A percentile compares a stretch with the other conserved stretches of the same genome.
phyloP scores from a whole-genome alignment of 306 rosid species.

The Vicia villosa region DNA sequence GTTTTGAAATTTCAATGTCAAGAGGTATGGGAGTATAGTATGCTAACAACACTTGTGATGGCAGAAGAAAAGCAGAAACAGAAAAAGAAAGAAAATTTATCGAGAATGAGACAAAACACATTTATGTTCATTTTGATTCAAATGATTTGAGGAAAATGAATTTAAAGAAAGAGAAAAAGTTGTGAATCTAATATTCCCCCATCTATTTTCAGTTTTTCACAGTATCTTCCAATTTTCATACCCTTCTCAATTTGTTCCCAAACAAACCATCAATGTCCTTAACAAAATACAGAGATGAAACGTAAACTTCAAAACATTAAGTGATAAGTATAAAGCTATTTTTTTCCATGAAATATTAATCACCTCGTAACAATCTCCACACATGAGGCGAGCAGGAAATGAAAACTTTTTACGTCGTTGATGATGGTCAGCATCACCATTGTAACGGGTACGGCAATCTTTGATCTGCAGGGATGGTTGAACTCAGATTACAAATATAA shows the following conservation, averaged over 20 bases:
- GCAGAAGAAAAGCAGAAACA: background rate
- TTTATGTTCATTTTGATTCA: background rate
- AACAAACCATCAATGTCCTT: slow-evolving; percentile 5
- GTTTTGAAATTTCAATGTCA: background rate
- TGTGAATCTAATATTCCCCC: slow-evolving; percentile 5
- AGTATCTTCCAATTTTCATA: background rate
- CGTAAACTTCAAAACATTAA: slow-evolving; percentile 10
- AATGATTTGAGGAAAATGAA: background rate
- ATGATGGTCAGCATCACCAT: slow-evolving; percentile 96
- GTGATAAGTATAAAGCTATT: slow-evolving; percentile 16
- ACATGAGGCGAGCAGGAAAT: slow-evolving; percentile 93
- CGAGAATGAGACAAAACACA: background rate
- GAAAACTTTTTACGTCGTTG: slow-evolving; percentile 86
- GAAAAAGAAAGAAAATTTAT: background rate
- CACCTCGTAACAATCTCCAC: slow-evolving; percentile 98
- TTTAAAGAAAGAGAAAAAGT: background rate
- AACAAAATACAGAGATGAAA: background rate
- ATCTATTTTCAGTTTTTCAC: background rate
- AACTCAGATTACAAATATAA: slow-evolving; percentile 28
- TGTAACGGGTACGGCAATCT: slow-evolving; percentile 95
- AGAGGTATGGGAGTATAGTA: background rate
- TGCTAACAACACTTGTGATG: background rate
- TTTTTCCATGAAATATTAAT: slow-evolving; percentile 24
- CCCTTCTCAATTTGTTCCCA: background rate
- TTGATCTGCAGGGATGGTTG: slow-evolving; percentile 65